Percentiles rank a stretch among this genome's conserved stretches.
phyloP scores from a whole-genome alignment of 352 stramenopile genomes.

The Phytophthora brassicae region DNA sequence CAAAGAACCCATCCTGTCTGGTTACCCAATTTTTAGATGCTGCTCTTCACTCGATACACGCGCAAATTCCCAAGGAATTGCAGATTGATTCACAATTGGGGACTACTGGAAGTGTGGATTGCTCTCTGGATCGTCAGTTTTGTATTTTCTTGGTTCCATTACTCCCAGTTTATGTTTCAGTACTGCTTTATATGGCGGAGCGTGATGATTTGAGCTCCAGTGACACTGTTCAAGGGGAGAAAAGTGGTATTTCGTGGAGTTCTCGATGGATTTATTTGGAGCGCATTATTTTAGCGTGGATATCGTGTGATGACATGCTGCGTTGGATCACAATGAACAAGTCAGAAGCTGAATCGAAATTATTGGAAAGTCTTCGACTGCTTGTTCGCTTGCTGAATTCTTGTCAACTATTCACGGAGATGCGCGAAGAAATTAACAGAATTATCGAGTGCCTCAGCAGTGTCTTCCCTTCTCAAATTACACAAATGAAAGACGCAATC shows the following conservation, averaged over 20 bases:
- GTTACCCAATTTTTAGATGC: conserved; percentile 26
- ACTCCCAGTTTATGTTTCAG: conserved; percentile 32
- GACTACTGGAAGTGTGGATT: background rate
- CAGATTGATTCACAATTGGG: conserved; percentile 3
- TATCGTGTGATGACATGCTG: conserved; percentile 66
- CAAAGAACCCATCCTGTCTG: background rate
- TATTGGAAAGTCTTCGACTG: conserved; percentile 34
- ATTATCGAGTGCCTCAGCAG: conserved; percentile 6
- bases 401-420: background rate
- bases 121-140: conserved; percentile 51
- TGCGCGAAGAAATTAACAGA: conserved; percentile 9
- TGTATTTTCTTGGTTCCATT: conserved; percentile 49
- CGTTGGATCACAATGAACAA: conserved; percentile 68
- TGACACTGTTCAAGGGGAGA: background rate
- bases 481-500: conserved; percentile 7
- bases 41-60: conserved; percentile 21
- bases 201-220: background rate
- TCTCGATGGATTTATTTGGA: conserved; percentile 43
- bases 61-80: conserved; percentile 18
- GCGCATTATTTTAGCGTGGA: conserved; percentile 45
- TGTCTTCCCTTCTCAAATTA: background rate
- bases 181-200: conserved; percentile 6
- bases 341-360: conserved; percentile 29
- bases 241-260: background rate
- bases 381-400: conserved; percentile 27